Evolutionary conservation across 169 alveolate species (phyloP).

Genomic region (Cryptosporidium sp.): DNA sequence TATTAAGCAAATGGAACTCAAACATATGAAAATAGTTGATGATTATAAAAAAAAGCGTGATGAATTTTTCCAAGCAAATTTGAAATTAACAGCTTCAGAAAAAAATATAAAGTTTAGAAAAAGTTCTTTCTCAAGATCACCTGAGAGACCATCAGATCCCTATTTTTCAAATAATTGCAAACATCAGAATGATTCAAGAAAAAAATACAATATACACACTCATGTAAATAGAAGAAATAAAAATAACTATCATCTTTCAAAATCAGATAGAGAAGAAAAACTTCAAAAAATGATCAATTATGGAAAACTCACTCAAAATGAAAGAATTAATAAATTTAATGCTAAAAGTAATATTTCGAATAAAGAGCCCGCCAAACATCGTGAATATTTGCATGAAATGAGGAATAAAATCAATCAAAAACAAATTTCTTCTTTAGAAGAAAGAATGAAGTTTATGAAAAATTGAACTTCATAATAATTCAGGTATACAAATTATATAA

Average conservation of each 20-base stretch:
- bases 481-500: background rate
- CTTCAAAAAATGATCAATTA: slow-evolving; percentile 22
- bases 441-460: slow-evolving; percentile 13
- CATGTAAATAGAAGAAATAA: background rate
- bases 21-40: slow-evolving; percentile 47
- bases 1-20: slow-evolving; percentile 48
- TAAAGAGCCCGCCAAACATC: background rate
- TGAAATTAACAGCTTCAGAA: background rate
- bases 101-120: background rate
- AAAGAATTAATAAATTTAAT: slow-evolving; percentile 24
- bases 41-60: slow-evolving; percentile 24
- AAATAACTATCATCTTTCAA: background rate
- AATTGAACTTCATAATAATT: background rate
- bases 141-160: slow-evolving; percentile 1
- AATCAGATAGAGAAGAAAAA: slow-evolving; percentile 15
- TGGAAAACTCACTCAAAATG: slow-evolving; percentile 18
- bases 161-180: background rate
- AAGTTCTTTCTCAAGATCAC: slow-evolving; percentile 66
- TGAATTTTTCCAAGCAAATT: background rate
- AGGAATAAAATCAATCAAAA: background rate
- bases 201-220: background rate
- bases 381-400: slow-evolving; percentile 4
- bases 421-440: slow-evolving; percentile 8
- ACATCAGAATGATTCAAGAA: background rate
- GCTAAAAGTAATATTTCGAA: background rate